phyloP scores from a whole-genome alignment of 768 basidiomycete genomes.

The Termitomyces sp. region DNA sequence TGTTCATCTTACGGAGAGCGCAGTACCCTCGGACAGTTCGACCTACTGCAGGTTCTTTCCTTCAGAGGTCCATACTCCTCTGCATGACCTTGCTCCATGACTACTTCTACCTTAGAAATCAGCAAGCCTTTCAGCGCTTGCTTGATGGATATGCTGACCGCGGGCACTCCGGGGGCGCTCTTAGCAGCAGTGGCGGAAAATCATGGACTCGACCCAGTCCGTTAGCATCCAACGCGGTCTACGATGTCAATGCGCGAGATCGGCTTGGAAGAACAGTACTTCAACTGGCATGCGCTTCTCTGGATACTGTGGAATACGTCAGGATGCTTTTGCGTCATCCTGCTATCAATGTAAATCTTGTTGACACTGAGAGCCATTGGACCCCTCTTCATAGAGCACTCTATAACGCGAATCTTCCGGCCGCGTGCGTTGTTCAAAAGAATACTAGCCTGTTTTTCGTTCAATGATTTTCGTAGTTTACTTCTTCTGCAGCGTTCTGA shows the following conservation, averaged over 20 bases:
- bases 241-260: conserved; percentile 68
- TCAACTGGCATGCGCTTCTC: conserved; percentile 70
- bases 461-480: conserved; percentile 33
- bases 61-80: conserved; percentile 29
- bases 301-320: conserved; percentile 73
- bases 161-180: conserved; percentile 22
- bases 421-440: conserved; percentile 42
- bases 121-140: conserved; percentile 72
- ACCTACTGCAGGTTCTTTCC: conserved; percentile 22
- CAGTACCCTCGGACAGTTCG: conserved; percentile 19
- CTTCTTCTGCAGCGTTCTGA: conserved; percentile 73
- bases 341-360: conserved; percentile 69
- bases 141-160: conserved; percentile 47
- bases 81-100: conserved; percentile 83
- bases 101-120: conserved; percentile 62
- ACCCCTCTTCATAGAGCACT: conserved; percentile 86
- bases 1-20: conserved; percentile 16
- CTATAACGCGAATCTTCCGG: conserved; percentile 71
- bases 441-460: neutral
- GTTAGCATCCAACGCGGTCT: conserved; percentile 25
- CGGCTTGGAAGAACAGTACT: conserved; percentile 70
- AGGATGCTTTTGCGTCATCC: conserved; percentile 72
- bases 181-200: conserved; percentile 45
- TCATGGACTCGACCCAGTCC: conserved; percentile 51
- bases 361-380: conserved; percentile 85